Base-by-base conservation (phyloP, 371 early-diverging fungal genomes). In the Dichotomocladium elegans region DNA sequence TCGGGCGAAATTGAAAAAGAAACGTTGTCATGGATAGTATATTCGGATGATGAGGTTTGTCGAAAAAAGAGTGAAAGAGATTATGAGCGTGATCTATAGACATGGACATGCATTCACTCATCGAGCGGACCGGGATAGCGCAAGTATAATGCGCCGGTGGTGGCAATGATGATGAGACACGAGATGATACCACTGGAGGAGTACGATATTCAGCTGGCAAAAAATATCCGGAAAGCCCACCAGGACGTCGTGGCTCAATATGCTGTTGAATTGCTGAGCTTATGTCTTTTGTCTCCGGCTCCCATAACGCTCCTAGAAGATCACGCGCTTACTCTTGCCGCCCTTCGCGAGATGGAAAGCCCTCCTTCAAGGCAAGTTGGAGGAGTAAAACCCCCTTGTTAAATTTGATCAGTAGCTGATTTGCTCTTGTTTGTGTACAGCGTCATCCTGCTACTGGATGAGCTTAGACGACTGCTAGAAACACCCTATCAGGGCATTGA, bases 21-120 rank as follows among this genome's bases (percentile, higher is more conserved):
- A 62, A 85, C 94, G 28, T 77, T 79, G 11, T 71, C 80, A 26
- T 97, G 96, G 97, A 70, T 97, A 17, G 72, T 93, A 17, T 94
- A 91, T 72, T 79, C 92, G 0, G 91, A 93, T 31, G 96, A 96
- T 58, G 94, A 93, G 61, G 73, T 72, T 61, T 52, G 15, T n/a
- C 17, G 24, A 22, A 35, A 31, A 41, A n/a, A 41, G 19, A 41
- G 15, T 28, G 10, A 51, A 41, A 51, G 34, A 3, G n/a, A 41
- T 6, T 14, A 50, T 35, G 37, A 14, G 3, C 3, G 48, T 24
- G 27, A 15, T 33, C 11, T 19, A 19, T 28, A 0, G 11, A 42
- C 21, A 10, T 1, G 14, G 17, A 24, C 15, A 28, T 44, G 12
- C 42, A 42, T 14, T 30, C n/a, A n/a, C n/a, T n/a, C n/a, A n/a